Evolutionary conservation across 2,329 filamentous ascomycete genomes (phyloP).

Genomic region (Penicillium sp.): DNA sequence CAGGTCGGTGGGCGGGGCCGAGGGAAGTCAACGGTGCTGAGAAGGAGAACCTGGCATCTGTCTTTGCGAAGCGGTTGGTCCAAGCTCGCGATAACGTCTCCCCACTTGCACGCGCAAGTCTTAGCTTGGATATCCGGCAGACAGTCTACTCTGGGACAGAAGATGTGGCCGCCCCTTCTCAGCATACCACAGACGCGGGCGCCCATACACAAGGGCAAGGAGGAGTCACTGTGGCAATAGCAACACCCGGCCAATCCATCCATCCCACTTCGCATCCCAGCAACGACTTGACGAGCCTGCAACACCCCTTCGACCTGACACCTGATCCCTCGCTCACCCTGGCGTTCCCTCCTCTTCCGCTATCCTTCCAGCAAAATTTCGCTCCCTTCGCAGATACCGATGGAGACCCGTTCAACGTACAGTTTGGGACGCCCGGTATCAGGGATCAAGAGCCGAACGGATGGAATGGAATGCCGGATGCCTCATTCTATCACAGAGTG

Average conservation of each 20-base stretch:
- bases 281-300: neutral
- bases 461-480: neutral
- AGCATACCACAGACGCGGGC: neutral
- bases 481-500: neutral
- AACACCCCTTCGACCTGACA: neutral
- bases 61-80: conserved; percentile 26
- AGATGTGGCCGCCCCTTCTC: neutral
- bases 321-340: conserved; percentile 17
- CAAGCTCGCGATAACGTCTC: conserved; percentile 19
- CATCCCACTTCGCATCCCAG: neutral
- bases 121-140: conserved; percentile 27
- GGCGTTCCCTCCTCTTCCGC: conserved; percentile 26
- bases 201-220: too few relatives aligned
- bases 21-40: conserved; percentile 5
- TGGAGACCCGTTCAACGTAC: neutral
- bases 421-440: neutral
- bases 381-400: neutral
- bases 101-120: neutral
- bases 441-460: neutral
- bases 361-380: conserved; percentile 18
- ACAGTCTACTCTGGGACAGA: conserved; percentile 26
- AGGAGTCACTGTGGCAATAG: too few relatives aligned
- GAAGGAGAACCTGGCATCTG: conserved; percentile 25
- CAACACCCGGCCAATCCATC: neutral
- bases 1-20: conserved; percentile 43